Percentiles rank a stretch among this genome's conserved stretches.
Conservation (phyloP, 2,329 filamentous ascomycete genomes). For the Xylaria sp. region DNA sequence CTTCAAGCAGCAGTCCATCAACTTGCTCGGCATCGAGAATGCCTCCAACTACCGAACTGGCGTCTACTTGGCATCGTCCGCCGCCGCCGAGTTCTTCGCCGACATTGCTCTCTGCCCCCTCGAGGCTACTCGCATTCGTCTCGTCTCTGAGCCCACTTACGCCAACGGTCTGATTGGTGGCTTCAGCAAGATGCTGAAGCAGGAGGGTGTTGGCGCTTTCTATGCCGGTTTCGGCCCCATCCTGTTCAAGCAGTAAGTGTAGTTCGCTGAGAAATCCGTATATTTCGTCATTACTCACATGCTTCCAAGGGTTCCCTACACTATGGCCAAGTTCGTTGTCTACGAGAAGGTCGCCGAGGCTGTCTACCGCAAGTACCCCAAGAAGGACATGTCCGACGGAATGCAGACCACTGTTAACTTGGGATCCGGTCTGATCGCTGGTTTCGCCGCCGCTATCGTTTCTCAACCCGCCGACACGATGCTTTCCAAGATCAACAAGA, state of each 20-base stretch:
- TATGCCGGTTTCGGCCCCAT: slow-evolving; percentile 81
- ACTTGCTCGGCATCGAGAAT: slow-evolving; percentile 71
- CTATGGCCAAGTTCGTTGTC: slow-evolving; percentile 84
- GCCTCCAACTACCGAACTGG: slow-evolving; percentile 73
- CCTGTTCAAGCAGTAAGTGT: slow-evolving; percentile 72
- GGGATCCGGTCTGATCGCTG: slow-evolving; percentile 77
- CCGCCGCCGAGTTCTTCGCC: slow-evolving; percentile 63
- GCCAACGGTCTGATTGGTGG: slow-evolving; percentile 73
- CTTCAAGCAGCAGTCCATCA: slow-evolving; percentile 83
- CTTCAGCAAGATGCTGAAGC: slow-evolving; percentile 74
- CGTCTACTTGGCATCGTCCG: slow-evolving; percentile 71
- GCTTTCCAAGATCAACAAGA: slow-evolving; percentile 87
- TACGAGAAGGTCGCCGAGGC: slow-evolving; percentile 79
- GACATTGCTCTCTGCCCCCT: slow-evolving; percentile 79
- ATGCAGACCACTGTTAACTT: slow-evolving; percentile 77
- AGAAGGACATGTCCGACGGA: slow-evolving; percentile 66
- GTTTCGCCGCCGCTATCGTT: slow-evolving; percentile 79
- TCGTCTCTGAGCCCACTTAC: slow-evolving; percentile 77
- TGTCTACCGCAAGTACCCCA: slow-evolving; percentile 70
- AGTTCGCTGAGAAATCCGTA: background rate
- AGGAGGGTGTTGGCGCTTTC: slow-evolving; percentile 76
- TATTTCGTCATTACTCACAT: slow-evolving; percentile 7
- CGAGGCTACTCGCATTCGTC: slow-evolving; percentile 80
- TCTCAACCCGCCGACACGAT: slow-evolving; percentile 84
- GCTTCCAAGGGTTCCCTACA: slow-evolving; percentile 73